Evolutionary conservation across 2,329 filamentous ascomycete genomes (phyloP).

Genomic region (Aspergillus melleus): DNA sequence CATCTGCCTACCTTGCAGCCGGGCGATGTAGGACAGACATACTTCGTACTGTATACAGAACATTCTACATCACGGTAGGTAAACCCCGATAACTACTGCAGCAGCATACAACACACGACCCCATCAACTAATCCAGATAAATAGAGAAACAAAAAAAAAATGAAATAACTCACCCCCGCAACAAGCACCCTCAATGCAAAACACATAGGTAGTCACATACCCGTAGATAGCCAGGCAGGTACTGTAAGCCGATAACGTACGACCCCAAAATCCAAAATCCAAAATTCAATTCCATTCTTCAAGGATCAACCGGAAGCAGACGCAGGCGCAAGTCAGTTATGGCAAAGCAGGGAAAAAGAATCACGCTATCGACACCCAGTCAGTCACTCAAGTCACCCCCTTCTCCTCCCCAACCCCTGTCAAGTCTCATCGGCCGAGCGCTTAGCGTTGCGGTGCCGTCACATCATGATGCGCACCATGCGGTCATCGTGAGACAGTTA

Average conservation of each 20-base stretch:
- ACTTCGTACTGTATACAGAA: too few relatives aligned
- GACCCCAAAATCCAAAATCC: too few relatives aligned
- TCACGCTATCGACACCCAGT: slow-evolving; percentile 1
- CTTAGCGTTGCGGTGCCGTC: background rate
- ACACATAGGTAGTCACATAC: too few relatives aligned
- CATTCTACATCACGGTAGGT: too few relatives aligned
- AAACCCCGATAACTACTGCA: background rate
- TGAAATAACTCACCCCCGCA: background rate
- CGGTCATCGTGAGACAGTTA: slow-evolving; percentile 7
- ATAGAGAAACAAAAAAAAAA: background rate
- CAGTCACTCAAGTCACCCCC: too few relatives aligned
- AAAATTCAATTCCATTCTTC: background rate
- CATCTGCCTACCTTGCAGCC: too few relatives aligned
- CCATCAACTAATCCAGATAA: too few relatives aligned
- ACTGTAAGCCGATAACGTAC: background rate
- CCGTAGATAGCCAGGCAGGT: background rate
- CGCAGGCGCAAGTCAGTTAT: background rate
- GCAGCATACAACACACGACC: background rate
- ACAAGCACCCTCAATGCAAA: background rate
- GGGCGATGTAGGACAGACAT: too few relatives aligned
- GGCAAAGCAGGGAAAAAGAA: slow-evolving; percentile 1
- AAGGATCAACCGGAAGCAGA: background rate
- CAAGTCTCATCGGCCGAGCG: background rate
- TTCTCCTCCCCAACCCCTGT: background rate
- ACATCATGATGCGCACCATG: slow-evolving; percentile 9